Percentiles rank a stretch among this genome's conserved stretches.
phyloP scores from a whole-genome alignment of 2,329 filamentous ascomycete species.

The Colletotrichum lindemuthianum region DNA sequence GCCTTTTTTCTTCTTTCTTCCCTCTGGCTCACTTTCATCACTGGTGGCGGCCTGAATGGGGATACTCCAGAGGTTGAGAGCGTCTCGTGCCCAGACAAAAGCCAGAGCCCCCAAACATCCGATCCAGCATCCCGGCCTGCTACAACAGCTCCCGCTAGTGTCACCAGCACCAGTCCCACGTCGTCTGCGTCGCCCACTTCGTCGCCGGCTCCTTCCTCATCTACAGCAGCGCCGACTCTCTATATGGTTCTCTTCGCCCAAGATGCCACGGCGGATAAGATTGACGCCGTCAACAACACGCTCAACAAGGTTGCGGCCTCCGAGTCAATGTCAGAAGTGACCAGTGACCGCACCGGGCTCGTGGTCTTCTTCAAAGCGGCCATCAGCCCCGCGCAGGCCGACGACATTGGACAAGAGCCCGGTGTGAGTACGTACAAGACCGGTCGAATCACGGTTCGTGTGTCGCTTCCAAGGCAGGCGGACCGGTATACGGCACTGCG shows the following conservation, averaged over 20 bases:
- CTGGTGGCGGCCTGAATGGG: background rate
- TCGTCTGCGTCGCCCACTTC: background rate
- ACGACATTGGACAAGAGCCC: background rate
- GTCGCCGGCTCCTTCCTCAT: background rate
- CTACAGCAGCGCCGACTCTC: background rate
- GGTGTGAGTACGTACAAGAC: constrained; percentile 8
- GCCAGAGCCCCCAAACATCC: background rate
- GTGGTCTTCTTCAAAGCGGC: constrained; percentile 14
- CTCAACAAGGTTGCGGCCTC: background rate
- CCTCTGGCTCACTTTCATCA: background rate
- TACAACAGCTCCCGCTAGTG: background rate
- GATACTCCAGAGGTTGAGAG: constrained; percentile 20
- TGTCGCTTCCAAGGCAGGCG: constrained; percentile 21
- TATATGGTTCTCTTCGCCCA: constrained; percentile 3
- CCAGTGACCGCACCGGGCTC: constrained; percentile 12
- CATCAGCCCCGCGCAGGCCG: constrained; percentile 8
- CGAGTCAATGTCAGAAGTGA: background rate
- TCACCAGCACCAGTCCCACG: background rate
- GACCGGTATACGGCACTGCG: constrained; percentile 15
- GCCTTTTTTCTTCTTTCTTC: too few species aligned
- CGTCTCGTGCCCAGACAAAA: background rate
- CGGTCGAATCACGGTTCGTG: constrained; percentile 9
- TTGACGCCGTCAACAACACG: background rate
- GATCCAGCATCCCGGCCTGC: background rate
- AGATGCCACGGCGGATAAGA: constrained; percentile 1